Evolutionary conservation across 2,329 filamentous ascomycete species (phyloP).

Genomic region (Colletotrichum plurivorum): DNA sequence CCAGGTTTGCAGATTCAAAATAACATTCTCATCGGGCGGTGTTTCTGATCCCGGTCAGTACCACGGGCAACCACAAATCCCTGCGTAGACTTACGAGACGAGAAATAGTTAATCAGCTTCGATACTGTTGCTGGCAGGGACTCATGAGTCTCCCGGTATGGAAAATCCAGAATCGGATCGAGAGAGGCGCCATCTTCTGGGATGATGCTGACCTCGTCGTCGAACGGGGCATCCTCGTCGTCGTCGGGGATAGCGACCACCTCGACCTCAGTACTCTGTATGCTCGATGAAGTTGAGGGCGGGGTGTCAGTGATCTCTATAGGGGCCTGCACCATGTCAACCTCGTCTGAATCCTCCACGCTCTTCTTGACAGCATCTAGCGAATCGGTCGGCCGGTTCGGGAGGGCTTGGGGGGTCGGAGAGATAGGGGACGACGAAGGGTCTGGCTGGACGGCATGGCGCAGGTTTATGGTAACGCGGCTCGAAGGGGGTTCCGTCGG

Average conservation of each 20-base stretch:
- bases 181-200: constrained; percentile 29
- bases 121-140: constrained; percentile 49
- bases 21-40: constrained; percentile 58
- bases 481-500: constrained; percentile 64
- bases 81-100: constrained; percentile 45
- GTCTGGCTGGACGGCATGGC: constrained; percentile 59
- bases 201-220: constrained; percentile 46
- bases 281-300: constrained; percentile 55
- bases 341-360: constrained; percentile 60
- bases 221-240: constrained; percentile 46
- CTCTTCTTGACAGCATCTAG: constrained; percentile 53
- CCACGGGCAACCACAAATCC: not conserved
- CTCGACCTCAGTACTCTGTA: constrained; percentile 61
- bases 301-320: constrained; percentile 45
- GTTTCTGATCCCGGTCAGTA: constrained; percentile 54
- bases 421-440: constrained; percentile 60
- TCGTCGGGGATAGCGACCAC: constrained; percentile 56
- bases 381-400: constrained; percentile 28
- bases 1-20: constrained; percentile 64
- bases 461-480: constrained; percentile 73
- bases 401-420: constrained; percentile 48
- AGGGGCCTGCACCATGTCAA: constrained; percentile 50
- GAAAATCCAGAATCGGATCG: constrained; percentile 64
- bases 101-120: constrained; percentile 55
- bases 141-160: constrained; percentile 56